A percentile compares a stretch with the other conserved stretches of the same genome.
Conservation (phyloP, 768 basidiomycete genomes). For the Leccinum fibrillosum region DNA sequence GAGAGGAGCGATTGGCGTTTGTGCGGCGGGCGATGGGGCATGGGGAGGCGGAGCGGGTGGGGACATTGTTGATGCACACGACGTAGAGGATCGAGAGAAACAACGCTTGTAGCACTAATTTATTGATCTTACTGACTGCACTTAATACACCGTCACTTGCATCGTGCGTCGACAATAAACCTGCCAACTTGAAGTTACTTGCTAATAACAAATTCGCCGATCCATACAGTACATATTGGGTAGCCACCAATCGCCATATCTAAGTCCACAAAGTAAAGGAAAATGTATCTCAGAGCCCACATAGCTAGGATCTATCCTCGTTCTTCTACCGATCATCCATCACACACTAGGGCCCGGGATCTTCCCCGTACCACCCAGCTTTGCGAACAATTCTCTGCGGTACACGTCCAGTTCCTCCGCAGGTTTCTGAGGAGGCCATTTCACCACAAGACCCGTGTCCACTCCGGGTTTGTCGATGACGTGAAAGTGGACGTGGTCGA, state of each 20-base stretch:
- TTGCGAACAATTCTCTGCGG: constrained; percentile 6
- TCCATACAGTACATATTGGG: background rate
- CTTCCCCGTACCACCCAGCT: background rate
- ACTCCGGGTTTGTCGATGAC: constrained; percentile 84
- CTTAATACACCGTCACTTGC: too few species aligned
- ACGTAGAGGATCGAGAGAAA: background rate
- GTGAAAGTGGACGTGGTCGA: constrained; percentile 90
- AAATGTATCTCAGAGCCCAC: background rate
- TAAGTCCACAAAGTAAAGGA: background rate
- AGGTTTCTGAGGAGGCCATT: constrained; percentile 47
- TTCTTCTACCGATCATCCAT: background rate
- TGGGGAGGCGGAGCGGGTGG: constrained; percentile 10
- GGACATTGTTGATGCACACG: constrained; percentile 5
- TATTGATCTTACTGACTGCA: background rate
- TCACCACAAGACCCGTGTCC: constrained; percentile 66
- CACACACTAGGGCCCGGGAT: background rate
- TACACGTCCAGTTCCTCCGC: constrained; percentile 8
- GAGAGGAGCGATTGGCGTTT: constrained; percentile 13
- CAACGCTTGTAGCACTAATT: background rate
- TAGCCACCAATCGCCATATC: background rate
- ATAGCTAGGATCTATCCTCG: background rate
- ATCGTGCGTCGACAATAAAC: too few species aligned
- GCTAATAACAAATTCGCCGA: background rate
- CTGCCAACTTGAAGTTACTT: background rate
- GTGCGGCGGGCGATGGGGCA: constrained; percentile 13